Evolutionary conservation across 768 basidiomycete genomes (phyloP).

Genomic region (Boletellus emodensis): DNA sequence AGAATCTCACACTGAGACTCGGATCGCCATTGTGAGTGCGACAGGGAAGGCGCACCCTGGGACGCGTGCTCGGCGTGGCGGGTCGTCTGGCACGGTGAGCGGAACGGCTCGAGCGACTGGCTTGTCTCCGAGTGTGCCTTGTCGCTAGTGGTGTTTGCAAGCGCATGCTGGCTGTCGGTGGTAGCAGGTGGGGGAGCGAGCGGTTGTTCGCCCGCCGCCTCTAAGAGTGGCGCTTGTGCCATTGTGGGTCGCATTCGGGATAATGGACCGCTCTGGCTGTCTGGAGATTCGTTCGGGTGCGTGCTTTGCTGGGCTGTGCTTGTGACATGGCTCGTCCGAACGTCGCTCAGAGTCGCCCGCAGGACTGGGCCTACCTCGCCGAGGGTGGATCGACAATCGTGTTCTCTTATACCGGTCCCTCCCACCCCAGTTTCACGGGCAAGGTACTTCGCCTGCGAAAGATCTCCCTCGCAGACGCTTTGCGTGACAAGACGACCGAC

Average conservation of each 20-base stretch:
- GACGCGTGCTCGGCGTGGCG: background rate
- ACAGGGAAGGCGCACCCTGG: constrained; percentile 5
- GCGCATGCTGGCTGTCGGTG: constrained; percentile 13
- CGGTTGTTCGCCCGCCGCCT: background rate
- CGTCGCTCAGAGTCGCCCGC: constrained; percentile 30
- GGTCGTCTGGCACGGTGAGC: background rate
- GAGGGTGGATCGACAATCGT: constrained; percentile 94
- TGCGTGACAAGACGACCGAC: constrained; percentile 20
- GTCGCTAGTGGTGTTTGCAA: constrained; percentile 4
- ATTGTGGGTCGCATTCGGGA: constrained; percentile 21
- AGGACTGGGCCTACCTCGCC: constrained; percentile 79
- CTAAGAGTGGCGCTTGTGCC: background rate
- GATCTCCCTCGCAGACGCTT: constrained; percentile 17
- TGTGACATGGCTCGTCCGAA: constrained; percentile 7
- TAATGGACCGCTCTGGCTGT: too few species aligned
- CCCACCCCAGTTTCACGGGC: constrained; percentile 48
- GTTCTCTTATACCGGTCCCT: constrained; percentile 70
- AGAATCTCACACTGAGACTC: constrained; percentile 1
- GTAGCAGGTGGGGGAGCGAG: too few species aligned
- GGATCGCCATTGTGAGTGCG: background rate
- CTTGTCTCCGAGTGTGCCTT: constrained; percentile 5
- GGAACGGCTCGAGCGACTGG: background rate
- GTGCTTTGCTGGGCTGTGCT: background rate
- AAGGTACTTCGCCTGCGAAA: constrained; percentile 81
- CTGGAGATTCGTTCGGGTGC: too few species aligned